Conservation (phyloP, 805 yeast species). For the Kregervanrija fluxuum region DNA sequence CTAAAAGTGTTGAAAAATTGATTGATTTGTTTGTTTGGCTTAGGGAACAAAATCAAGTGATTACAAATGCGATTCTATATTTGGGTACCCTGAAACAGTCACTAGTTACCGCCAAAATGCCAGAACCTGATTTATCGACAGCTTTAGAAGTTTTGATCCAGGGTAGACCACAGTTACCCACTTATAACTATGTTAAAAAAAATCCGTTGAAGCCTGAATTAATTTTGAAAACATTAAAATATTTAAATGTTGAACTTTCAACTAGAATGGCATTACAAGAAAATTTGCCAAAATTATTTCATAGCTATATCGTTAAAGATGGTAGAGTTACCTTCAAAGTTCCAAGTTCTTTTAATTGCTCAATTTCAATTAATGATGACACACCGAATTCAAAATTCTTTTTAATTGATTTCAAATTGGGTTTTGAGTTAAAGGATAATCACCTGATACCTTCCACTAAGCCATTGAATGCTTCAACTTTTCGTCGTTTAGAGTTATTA, state of each 20-base stretch:
- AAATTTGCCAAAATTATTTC: slow-evolving; percentile 58
- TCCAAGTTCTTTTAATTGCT: slow-evolving; percentile 60
- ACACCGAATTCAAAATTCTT: slow-evolving; percentile 55
- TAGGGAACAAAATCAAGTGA: slow-evolving; percentile 62
- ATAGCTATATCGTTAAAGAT: slow-evolving; percentile 57
- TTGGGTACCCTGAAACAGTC: slow-evolving; percentile 62
- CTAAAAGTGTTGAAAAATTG: slow-evolving; percentile 62
- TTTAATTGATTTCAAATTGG: slow-evolving; percentile 67
- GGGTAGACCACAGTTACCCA: slow-evolving; percentile 70
- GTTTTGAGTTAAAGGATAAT: slow-evolving; percentile 40
- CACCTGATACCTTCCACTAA: slow-evolving; percentile 21
- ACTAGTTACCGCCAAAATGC: slow-evolving; percentile 82
- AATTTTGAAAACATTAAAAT: slow-evolving; percentile 53
- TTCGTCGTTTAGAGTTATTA: slow-evolving; percentile 42
- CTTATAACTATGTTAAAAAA: slow-evolving; percentile 48
- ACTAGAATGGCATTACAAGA: slow-evolving; percentile 64
- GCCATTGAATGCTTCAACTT: slow-evolving; percentile 26
- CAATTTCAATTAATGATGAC: slow-evolving; percentile 68
- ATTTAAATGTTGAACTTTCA: slow-evolving; percentile 66
- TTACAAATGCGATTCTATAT: slow-evolving; percentile 59
- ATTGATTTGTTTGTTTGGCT: slow-evolving; percentile 89
- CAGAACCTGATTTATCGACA: slow-evolving; percentile 85
- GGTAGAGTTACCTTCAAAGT: slow-evolving; percentile 70
- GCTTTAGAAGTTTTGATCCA: slow-evolving; percentile 76
- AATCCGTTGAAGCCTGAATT: slow-evolving; percentile 45